Conservation (phyloP, 345 rosid genomes). For the Theobroma cacao region DNA sequence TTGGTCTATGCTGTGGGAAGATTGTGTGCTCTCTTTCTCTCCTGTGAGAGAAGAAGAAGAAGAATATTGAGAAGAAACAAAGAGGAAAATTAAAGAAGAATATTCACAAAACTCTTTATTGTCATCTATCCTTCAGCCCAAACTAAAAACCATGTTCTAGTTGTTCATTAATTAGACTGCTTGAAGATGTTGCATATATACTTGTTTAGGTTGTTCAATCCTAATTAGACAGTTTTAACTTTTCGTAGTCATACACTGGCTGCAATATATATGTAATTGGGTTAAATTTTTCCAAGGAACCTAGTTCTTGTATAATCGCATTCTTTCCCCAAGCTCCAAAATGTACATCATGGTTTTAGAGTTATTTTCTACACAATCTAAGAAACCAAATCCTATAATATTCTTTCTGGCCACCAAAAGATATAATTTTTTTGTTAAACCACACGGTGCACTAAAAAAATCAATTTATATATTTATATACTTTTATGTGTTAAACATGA, state of each 20-base stretch:
- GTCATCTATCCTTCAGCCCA: not conserved
- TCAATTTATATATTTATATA: not conserved
- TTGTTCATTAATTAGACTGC: not conserved
- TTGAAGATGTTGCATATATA: not conserved
- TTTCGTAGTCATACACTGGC: not conserved
- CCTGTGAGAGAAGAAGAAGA: not conserved
- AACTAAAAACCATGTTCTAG: not conserved
- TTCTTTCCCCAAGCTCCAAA: not conserved
- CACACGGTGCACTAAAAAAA: no score
- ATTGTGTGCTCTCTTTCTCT: not conserved
- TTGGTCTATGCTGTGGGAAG: not conserved
- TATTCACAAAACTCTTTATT: not conserved
- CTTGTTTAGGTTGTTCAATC: not conserved
- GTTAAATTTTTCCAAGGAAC: not conserved
- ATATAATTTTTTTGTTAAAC: no score
- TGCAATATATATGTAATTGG: not conserved
- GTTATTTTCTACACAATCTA: no score
- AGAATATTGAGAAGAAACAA: not conserved
- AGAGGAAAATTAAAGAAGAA: not conserved
- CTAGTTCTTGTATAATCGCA: not conserved
- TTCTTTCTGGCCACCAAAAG: no score
- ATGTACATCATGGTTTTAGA: no score
- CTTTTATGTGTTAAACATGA: not conserved
- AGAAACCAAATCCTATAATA: no score
- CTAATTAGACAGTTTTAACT: not conserved